Evolutionary conservation across 495 filamentous ascomycete genomes (phyloP).

Genomic region (Daldinia bambusicola): DNA sequence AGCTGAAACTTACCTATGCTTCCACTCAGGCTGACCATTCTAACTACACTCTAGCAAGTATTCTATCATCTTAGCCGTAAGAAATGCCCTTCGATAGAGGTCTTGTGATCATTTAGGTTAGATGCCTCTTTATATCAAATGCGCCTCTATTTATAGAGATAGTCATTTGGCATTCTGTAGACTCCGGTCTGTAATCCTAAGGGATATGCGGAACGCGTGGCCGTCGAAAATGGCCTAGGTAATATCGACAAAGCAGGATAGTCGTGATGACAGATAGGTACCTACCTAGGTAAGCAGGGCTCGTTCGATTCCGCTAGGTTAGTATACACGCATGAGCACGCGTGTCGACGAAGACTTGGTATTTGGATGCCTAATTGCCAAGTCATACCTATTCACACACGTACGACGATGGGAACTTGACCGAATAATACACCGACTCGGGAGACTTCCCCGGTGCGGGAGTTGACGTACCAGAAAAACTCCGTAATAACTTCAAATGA

Average conservation of each 20-base stretch:
- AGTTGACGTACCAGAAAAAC: conserved; percentile 1
- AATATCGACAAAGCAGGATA: background rate
- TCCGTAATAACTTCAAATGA: background rate
- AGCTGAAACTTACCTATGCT: background rate
- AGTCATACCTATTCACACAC: background rate
- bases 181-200: background rate
- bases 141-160: background rate
- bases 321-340: background rate
- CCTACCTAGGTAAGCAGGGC: background rate
- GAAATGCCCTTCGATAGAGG: background rate
- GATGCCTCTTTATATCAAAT: background rate
- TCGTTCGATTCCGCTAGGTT: background rate
- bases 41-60: background rate
- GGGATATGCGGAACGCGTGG: background rate
- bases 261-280: background rate
- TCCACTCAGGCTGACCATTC: background rate
- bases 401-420: background rate
- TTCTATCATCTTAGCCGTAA: background rate
- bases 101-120: background rate
- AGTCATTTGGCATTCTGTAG: background rate
- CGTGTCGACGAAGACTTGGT: background rate
- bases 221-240: background rate
- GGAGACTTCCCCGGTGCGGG: background rate
- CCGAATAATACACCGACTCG: background rate
- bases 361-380: background rate